phyloP scores from a whole-genome alignment of 1,139 yeast species.

The Hansenula anomala region DNA sequence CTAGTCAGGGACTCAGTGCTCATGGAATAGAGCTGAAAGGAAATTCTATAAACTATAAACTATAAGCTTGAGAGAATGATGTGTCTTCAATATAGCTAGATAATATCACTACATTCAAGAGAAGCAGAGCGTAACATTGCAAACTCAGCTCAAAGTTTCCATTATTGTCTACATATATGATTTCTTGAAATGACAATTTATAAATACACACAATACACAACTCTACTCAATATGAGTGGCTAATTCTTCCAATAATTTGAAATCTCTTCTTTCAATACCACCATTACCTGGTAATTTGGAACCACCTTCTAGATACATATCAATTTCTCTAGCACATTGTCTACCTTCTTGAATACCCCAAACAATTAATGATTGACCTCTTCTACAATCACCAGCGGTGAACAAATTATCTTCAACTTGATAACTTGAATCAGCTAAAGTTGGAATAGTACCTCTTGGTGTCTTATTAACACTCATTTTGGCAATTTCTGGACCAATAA shows the following conservation, averaged over 20 bases:
- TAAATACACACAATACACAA: too few relatives aligned
- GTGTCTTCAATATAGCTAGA: too few relatives aligned
- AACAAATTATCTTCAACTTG: conserved; percentile 69
- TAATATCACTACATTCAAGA: too few relatives aligned
- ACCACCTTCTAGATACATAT: conserved; percentile 68
- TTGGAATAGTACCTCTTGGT: conserved; percentile 81
- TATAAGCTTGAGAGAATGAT: too few relatives aligned
- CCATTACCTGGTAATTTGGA: conserved; percentile 93
- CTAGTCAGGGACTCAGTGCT: too few relatives aligned
- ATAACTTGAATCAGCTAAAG: conserved; percentile 65
- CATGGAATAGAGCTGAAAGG: too few relatives aligned
- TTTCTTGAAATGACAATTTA: too few relatives aligned
- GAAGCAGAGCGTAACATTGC: too few relatives aligned
- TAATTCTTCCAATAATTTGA: conserved; percentile 65
- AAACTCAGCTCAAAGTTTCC: too few relatives aligned
- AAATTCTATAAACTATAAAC: too few relatives aligned
- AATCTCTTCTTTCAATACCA: conserved; percentile 80
- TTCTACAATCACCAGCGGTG: conserved; percentile 98
- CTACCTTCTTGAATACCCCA: conserved; percentile 99
- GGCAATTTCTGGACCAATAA: conserved; percentile 92
- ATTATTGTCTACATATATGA: too few relatives aligned
- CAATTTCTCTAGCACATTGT: conserved; percentile 96
- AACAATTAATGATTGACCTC: conserved; percentile 96
- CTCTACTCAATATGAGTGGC: conserved; percentile 40
- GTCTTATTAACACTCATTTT: conserved; percentile 70